These are phyloP conservation scores for Wallemia hederae DNA, from an alignment of 1,284 basidiomycete species.

Conservation along the genomic window DNA sequence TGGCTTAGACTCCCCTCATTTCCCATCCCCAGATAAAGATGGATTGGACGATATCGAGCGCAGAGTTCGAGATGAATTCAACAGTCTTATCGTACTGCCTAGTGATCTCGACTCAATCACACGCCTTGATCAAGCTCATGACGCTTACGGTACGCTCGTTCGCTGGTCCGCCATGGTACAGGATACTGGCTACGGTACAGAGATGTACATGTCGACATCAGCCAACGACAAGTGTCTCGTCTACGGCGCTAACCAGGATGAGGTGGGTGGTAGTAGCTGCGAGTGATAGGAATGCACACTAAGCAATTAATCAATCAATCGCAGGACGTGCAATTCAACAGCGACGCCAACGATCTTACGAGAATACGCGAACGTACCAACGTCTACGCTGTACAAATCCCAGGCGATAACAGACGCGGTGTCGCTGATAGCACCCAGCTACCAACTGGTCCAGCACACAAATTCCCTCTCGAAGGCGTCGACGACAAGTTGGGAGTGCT, in stretches of 20 bases:
- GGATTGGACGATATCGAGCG: not conserved
- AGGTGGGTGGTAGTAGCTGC: conserved; percentile 4
- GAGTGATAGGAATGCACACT: not conserved
- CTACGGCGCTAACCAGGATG: conserved; percentile 9
- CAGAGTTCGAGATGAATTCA: not conserved
- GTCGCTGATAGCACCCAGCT: not conserved
- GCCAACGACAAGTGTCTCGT: conserved; percentile 6
- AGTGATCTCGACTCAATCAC: not conserved
- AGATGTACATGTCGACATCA: conserved; percentile 11
- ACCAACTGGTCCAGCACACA: not conserved
- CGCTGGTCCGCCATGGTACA: conserved; percentile 16
- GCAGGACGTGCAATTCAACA: not conserved
- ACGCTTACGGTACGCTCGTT: conserved; percentile 8
- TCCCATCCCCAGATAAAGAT: not conserved
- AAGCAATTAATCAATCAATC: too few relatives aligned
- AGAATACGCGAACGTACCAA: not conserved
- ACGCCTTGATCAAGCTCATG: not conserved
- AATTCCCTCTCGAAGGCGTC: not conserved
- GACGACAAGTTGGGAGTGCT: not conserved
- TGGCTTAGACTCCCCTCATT: not conserved
- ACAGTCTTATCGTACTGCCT: not conserved
- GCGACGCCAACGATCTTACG: not conserved
- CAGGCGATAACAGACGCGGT: not conserved
- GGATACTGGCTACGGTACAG: conserved; percentile 14
- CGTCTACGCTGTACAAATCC: not conserved